Evolutionary conservation across 2,329 filamentous ascomycete species (phyloP), one percentile per base, ranked within the genome.

Genomic region (Aspergillus caelatus): DNA sequence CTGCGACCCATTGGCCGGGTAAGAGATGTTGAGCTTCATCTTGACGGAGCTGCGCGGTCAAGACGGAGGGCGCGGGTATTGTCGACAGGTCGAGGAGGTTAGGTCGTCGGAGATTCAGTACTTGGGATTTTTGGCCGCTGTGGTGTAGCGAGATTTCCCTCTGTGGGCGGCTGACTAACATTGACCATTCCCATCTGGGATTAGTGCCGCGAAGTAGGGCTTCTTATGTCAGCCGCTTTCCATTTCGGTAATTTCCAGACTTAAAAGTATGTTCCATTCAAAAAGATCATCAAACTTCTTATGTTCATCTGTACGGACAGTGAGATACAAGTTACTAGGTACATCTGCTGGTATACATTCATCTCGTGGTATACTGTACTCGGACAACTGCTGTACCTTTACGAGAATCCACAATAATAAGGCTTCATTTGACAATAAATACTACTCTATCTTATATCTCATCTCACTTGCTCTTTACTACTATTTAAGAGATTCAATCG

Each of bases 1-100:
- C 85, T 99, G 95, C 81, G 93, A 95, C 90, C 95, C 95, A 86
- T 98, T 98, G 90, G 94, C 93, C 86, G 95, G 95, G 90, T 94
- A 96, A 79, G 87, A 89, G 79, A 90, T 86, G 84, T 90, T 90
- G 82, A 90, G 86, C 86, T 92, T 91, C 89, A 91, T 91, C 85
- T 86, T 85, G 83, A 81, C 83, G 80, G 78, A 75, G 74, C 67
- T 76, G 75, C 78, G 77, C 77, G 75, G 79, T 80, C 78, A 81
- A 81, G 80, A 81, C 78, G 79, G 72, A 77, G 76, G 68, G 76
- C 75, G 76, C 75, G 74, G 72, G 69, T 75, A 53, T 78, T 79
- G 77, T 79, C 77, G 78, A 79, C 73, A 70, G 72, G 69, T 75
- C 68, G 70, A 68, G 66, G 73, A 72, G 71, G 72, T 78, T 75